phyloP scores from a whole-genome alignment of 305 asterid species.

The Withania somnifera region DNA sequence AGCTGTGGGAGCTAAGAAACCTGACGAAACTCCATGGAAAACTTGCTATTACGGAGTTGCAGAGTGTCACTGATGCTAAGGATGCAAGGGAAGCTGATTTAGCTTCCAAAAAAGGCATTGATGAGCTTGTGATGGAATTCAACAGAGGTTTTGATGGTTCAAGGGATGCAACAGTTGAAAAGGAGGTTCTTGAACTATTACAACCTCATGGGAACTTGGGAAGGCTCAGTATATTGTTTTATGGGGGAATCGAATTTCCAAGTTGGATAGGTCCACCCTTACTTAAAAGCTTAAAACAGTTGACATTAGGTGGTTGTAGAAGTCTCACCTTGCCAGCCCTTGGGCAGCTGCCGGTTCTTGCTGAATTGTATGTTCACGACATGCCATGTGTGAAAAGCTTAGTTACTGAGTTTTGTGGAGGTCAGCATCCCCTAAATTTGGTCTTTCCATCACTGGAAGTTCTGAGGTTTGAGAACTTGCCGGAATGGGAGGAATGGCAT shows the following conservation, averaged over 20 bases:
- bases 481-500: slow-evolving; percentile 41
- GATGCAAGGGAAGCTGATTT: slow-evolving; percentile 42
- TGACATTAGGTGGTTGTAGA: slow-evolving; percentile 20
- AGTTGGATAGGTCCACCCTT: slow-evolving; percentile 32
- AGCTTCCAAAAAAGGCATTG: slow-evolving; percentile 19
- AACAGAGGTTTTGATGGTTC: slow-evolving; percentile 11
- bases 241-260: slow-evolving; percentile 31
- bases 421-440: not conserved
- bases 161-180: slow-evolving; percentile 17
- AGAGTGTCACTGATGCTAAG: slow-evolving; percentile 28
- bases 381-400: slow-evolving; percentile 32
- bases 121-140: slow-evolving; percentile 27
- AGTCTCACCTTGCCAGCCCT: slow-evolving; percentile 38
- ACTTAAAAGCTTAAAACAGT: slow-evolving; percentile 17
- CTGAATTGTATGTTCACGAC: slow-evolving; percentile 23
- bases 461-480: slow-evolving; percentile 35
- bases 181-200: slow-evolving; percentile 35
- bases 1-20: slow-evolving; percentile 31
- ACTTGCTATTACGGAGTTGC: slow-evolving; percentile 38
- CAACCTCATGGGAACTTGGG: slow-evolving; percentile 34
- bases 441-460: slow-evolving; percentile 32
- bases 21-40: slow-evolving; percentile 33
- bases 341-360: slow-evolving; percentile 35
- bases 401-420: slow-evolving; percentile 29
- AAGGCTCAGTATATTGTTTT: slow-evolving; percentile 26